Evolutionary conservation across 1,284 basidiomycete genomes (phyloP), one percentile per base, ranked within the genome.

Genomic region (Naganishia sp.): DNA sequence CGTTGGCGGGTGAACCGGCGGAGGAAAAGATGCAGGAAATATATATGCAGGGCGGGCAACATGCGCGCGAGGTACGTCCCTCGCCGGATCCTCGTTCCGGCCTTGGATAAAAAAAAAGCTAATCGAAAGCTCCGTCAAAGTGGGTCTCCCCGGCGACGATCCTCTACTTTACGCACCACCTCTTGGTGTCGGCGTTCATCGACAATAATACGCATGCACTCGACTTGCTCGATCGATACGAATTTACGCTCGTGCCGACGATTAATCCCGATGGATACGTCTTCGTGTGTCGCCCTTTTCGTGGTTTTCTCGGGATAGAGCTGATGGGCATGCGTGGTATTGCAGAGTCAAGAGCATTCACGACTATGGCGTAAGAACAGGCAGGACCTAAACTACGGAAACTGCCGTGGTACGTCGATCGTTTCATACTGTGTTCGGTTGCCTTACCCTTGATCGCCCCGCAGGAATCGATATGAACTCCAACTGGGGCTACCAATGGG

Each of bases 291-390:
- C 10, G 5, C n/a, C 23, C 39, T 1, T 52, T 16, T 25, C 10
- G 13, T 21, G 49, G 23, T 1, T 50, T 25, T 23, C n/a, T 31
- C 49, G 23, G 21, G 7, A 5, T 11, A 50, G 23, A 23, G 46
- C 16, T 28, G 9, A 16, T 13, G 49, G 23, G 31, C 36, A 23
- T 44, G 33, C 25, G 11, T 43, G 6, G 46, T 2, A 33, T 16
- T 6, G 31, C 55, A 70, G 68, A 87, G 81, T 2, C 84, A 82
- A 77, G 83, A 86, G 61, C 78, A 75, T 25, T 86, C 90, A 67
- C 84, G 91, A 1, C 84, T 89, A 71, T 94, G 90, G 90, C 86
- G 89, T 75, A 93, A 94, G 82, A 93, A 90, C 72, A 83, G 90
- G 2, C 88, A 90, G 73, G 72, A 76, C 10, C 71, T 81, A 21